A percentile compares a stretch with the other conserved stretches of the same genome.
Conservation (phyloP, 148 eudicot species). For the Mesembryanthemum crystallinum region DNA sequence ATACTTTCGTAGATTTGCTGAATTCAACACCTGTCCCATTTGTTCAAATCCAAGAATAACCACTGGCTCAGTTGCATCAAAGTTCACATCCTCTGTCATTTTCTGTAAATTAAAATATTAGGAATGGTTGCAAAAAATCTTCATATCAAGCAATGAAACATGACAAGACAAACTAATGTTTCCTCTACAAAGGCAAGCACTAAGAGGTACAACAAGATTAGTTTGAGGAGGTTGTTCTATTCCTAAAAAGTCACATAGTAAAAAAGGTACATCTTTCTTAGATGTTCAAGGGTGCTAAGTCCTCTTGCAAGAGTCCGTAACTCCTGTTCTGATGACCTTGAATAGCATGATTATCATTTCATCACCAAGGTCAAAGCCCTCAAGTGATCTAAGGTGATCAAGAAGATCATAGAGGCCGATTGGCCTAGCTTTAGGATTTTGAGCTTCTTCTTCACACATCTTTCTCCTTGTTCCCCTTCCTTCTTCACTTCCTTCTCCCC, state of each 20-base stretch:
- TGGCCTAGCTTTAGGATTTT: no score
- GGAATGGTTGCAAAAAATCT: not conserved
- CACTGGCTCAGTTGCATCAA: slow-evolving; percentile 78
- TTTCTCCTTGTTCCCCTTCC: no score
- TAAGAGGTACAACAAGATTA: not conserved
- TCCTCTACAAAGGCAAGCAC: not conserved
- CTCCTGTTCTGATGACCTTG: not conserved
- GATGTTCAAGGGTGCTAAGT: not conserved
- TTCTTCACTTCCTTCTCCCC: no score
- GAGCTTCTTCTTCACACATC: no score
- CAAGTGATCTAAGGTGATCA: not conserved
- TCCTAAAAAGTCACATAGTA: no score
- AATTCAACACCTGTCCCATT: slow-evolving; percentile 77
- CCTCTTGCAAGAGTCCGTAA: not conserved
- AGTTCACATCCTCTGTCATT: slow-evolving; percentile 48
- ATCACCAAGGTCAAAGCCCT: not conserved
- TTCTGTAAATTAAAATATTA: slow-evolving; percentile 42
- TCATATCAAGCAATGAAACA: not conserved
- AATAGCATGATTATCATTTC: not conserved
- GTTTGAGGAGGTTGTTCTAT: not conserved
- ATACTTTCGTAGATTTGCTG: not conserved
- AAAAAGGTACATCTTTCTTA: not conserved
- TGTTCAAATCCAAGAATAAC: slow-evolving; percentile 98
- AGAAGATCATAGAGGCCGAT: no score
- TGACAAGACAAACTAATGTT: not conserved